phyloP scores from a whole-genome alignment of 305 asterid species.

The Solanum hybrid region DNA sequence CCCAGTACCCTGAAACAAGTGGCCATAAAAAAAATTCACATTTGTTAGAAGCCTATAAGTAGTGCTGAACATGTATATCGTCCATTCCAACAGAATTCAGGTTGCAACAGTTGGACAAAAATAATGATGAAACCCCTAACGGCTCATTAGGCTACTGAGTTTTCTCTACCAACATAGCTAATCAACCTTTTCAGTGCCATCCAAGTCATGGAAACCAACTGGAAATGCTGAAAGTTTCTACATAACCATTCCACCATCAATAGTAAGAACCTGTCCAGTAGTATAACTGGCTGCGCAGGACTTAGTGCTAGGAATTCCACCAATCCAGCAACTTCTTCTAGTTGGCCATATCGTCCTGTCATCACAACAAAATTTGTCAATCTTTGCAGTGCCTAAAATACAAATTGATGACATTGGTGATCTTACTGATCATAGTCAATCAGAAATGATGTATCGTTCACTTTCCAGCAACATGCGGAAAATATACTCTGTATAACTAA shows the following conservation, averaged over 20 bases:
- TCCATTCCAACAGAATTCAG: neutral
- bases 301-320: slow-evolving; percentile 56
- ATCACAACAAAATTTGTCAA: neutral
- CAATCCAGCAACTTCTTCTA: slow-evolving; percentile 73
- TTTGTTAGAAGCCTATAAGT: neutral
- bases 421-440: neutral
- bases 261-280: slow-evolving; percentile 45
- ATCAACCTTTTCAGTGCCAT: neutral
- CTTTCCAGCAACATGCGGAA: neutral
- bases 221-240: neutral
- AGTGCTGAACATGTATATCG: neutral
- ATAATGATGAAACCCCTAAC: too few species aligned
- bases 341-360: slow-evolving; percentile 58
- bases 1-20: neutral
- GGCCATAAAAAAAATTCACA: neutral
- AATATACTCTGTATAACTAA: neutral
- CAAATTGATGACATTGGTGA: neutral
- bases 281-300: slow-evolving; percentile 57
- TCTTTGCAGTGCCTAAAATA: neutral
- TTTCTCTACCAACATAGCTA: neutral
- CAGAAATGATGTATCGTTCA: neutral
- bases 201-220: neutral
- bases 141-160: neutral
- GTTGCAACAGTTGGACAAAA: neutral
- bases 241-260: slow-evolving; percentile 12